phyloP scores from a whole-genome alignment of 495 filamentous ascomycete species.

The Terfezia boudieri region DNA sequence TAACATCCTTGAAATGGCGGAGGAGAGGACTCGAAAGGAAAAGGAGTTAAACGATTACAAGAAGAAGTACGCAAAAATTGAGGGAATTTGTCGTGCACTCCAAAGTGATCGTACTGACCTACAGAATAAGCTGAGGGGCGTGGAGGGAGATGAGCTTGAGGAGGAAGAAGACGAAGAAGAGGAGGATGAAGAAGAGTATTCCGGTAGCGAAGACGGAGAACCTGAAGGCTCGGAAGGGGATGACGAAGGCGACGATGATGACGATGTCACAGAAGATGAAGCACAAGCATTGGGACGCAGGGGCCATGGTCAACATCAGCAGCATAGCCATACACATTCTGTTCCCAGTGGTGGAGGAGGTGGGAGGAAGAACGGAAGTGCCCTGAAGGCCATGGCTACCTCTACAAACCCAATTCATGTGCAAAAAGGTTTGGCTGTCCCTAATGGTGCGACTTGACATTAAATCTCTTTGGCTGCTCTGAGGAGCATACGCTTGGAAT shows the following conservation, averaged over 20 bases:
- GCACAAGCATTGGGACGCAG: neutral
- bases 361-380: neutral
- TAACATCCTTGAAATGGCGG: conserved; percentile 95
- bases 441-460: too few species aligned
- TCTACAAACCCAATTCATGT: neutral
- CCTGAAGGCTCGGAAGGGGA: conserved; percentile 60
- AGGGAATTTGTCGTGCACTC: conserved; percentile 37
- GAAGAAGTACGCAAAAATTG: conserved; percentile 80
- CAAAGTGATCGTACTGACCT: conserved; percentile 16
- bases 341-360: too few species aligned
- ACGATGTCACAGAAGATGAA: conserved; percentile 29
- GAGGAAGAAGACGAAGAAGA: conserved; percentile 33
- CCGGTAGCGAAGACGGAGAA: conserved; percentile 42
- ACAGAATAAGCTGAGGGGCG: conserved; percentile 9
- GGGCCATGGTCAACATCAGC: neutral
- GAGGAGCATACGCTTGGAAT: too few species aligned
- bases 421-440: neutral
- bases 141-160: conserved; percentile 18
- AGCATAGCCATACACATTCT: too few species aligned
- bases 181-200: conserved; percentile 36
- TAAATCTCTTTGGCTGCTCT: too few species aligned
- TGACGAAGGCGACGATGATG: conserved; percentile 39
- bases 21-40: conserved; percentile 66
- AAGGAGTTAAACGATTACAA: conserved; percentile 58
- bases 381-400: neutral